phyloP scores from a whole-genome alignment of 2,329 filamentous ascomycete species.

The Fusarium staphyleae region DNA sequence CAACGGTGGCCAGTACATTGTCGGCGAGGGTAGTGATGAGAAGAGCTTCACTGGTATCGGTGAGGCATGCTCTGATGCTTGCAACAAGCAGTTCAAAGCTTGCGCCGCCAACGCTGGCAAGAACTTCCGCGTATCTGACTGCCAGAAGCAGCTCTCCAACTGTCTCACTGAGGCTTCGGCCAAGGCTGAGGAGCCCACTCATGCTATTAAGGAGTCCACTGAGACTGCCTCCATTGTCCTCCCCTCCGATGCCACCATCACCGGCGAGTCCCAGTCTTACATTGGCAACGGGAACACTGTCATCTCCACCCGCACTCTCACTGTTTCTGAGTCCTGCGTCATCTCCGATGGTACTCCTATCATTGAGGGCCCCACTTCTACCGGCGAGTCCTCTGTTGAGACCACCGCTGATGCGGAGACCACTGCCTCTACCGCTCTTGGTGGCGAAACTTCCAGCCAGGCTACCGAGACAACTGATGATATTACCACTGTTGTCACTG shows the following conservation, averaged over 20 bases:
- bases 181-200: conserved; percentile 29
- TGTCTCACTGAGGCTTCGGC: conserved; percentile 38
- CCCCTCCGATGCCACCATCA: conserved; percentile 35
- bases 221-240: conserved; percentile 39
- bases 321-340: conserved; percentile 38
- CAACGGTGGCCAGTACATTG: conserved; percentile 31
- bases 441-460: conserved; percentile 19
- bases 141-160: conserved; percentile 36
- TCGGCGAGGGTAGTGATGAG: conserved; percentile 31
- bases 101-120: conserved; percentile 36
- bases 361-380: conserved; percentile 31
- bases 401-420: conserved; percentile 15
- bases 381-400: conserved; percentile 7
- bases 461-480: conserved; percentile 14
- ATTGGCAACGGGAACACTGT: conserved; percentile 34
- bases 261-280: conserved; percentile 23
- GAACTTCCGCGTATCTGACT: conserved; percentile 38
- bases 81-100: conserved; percentile 38
- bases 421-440: conserved; percentile 16
- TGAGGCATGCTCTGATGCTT: conserved; percentile 35
- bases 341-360: conserved; percentile 35
- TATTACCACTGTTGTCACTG: conserved; percentile 25
- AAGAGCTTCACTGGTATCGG: conserved; percentile 32
- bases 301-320: conserved; percentile 39
- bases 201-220: conserved; percentile 32